Evolutionary conservation across 345 rosid species (phyloP).

Genomic region (Salix arbutifolia): DNA sequence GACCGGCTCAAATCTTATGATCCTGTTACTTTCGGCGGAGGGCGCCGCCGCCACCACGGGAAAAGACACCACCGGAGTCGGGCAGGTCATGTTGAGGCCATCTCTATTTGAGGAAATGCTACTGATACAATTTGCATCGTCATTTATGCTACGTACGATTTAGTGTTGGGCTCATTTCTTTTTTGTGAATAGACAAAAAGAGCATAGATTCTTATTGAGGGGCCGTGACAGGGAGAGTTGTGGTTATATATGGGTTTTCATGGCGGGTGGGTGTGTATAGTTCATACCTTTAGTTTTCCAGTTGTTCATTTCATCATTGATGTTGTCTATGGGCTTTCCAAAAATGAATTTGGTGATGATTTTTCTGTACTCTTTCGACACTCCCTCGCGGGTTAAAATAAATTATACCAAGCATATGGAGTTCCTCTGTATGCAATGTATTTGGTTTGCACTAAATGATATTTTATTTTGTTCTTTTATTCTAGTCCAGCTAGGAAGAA

Average conservation of each 20-base stretch:
- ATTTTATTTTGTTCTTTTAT: background rate
- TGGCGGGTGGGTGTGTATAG: constrained; percentile 35
- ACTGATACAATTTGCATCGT: no score
- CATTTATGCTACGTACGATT: constrained; percentile 11
- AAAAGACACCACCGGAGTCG: constrained; percentile 31
- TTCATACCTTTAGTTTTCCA: constrained; percentile 13
- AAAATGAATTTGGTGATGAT: constrained; percentile 31
- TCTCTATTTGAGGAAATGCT: constrained; percentile 15
- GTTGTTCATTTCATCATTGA: constrained; percentile 23
- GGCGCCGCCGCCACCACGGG: constrained; percentile 19
- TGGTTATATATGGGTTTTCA: constrained; percentile 8
- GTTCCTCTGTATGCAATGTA: background rate
- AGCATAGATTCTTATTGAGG: constrained; percentile 25
- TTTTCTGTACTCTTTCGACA: constrained; percentile 10
- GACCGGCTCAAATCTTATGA: constrained; percentile 56
- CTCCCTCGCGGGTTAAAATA: constrained; percentile 25
- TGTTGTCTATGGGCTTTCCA: constrained; percentile 17
- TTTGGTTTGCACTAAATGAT: background rate
- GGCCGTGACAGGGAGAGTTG: background rate
- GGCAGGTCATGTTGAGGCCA: constrained; percentile 14
- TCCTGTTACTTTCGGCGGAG: constrained; percentile 72
- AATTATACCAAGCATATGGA: background rate
- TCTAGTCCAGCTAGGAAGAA: background rate
- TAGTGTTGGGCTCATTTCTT: constrained; percentile 9
- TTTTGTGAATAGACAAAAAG: constrained; percentile 39